These are phyloP conservation scores for Pseudocohnilembus persalinus DNA, from an alignment of 169 alveolate genomes.

Conservation along the genomic window DNA sequence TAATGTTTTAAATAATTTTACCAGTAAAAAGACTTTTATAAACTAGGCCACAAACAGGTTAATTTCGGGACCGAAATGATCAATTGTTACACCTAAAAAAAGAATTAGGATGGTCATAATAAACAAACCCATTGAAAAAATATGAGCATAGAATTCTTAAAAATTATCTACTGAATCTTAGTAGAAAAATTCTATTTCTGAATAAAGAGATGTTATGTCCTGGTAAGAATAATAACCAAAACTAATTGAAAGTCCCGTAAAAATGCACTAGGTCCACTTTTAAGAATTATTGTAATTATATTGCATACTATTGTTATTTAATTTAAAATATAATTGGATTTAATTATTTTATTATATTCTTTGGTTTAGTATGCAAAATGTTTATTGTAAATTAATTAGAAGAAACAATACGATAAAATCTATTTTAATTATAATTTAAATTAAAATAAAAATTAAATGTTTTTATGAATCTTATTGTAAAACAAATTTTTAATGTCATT, in stretches of 20 bases:
- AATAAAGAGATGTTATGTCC: neutral
- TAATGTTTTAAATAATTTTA: too few relatives aligned
- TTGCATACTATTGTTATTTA: too few relatives aligned
- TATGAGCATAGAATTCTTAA: neutral
- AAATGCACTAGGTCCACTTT: neutral
- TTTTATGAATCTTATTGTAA: too few relatives aligned
- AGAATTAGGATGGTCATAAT: neutral
- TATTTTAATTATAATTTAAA: too few relatives aligned
- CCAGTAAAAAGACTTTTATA: neutral
- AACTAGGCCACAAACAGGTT: neutral
- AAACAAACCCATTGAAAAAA: neutral
- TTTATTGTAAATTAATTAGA: too few relatives aligned
- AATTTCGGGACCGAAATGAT: neutral
- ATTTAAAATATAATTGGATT: too few relatives aligned
- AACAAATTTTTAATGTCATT: too few relatives aligned
- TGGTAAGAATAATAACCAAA: neutral
- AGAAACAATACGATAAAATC: too few relatives aligned
- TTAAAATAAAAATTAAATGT: too few relatives aligned
- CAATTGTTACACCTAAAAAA: neutral
- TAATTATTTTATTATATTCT: too few relatives aligned
- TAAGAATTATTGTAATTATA: too few relatives aligned
- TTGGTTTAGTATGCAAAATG: too few relatives aligned
- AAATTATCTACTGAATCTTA: neutral
- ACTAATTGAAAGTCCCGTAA: neutral
- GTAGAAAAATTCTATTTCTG: neutral